Percentiles rank a stretch among this genome's conserved stretches.
These are phyloP conservation scores for Achlya hypogyna DNA, from an alignment of 352 stramenopile species.

Conservation along the genomic window DNA sequence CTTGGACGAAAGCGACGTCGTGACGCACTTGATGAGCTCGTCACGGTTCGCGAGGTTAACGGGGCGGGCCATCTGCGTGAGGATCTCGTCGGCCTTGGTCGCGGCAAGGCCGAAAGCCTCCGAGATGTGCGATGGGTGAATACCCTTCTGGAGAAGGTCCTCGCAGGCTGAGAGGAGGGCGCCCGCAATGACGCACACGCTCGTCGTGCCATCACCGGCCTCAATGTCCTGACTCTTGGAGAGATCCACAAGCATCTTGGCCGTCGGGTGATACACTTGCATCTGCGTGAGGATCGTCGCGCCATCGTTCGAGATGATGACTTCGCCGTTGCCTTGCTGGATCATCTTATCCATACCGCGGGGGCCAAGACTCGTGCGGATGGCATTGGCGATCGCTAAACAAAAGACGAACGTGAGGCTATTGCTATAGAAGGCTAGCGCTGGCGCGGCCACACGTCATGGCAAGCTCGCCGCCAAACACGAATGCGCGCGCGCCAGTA, in stretches of 20 bases:
- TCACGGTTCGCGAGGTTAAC: conserved; percentile 93
- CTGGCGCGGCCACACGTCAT: too few relatives aligned
- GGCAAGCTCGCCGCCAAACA: too few relatives aligned
- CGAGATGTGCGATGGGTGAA: conserved; percentile 98
- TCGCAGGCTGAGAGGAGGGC: conserved; percentile 94
- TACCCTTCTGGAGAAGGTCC: conserved; percentile 88
- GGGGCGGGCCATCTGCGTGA: conserved; percentile 83
- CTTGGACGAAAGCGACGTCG: conserved; percentile 97
- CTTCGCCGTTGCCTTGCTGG: conserved; percentile 94
- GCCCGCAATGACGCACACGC: conserved; percentile 97
- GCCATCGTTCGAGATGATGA: conserved; percentile 99
- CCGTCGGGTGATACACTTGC: conserved; percentile 97
- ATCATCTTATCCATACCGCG: conserved; percentile 99
- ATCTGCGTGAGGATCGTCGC: conserved; percentile 99
- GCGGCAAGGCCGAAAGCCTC: conserved; percentile 92
- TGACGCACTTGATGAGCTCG: conserved; percentile 95
- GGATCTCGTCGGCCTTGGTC: conserved; percentile 82
- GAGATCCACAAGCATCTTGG: conserved; percentile 99
- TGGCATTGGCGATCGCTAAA: conserved; percentile 93
- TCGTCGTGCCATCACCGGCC: conserved; percentile 96
- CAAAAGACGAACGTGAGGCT: background rate
- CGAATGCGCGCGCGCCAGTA: background rate
- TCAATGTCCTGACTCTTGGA: conserved; percentile 99
- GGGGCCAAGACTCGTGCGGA: conserved; percentile 96
- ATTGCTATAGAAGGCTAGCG: background rate